These are phyloP conservation scores for Globisporangium paddicum DNA, from an alignment of 352 stramenopile species.

Conservation along the genomic window DNA sequence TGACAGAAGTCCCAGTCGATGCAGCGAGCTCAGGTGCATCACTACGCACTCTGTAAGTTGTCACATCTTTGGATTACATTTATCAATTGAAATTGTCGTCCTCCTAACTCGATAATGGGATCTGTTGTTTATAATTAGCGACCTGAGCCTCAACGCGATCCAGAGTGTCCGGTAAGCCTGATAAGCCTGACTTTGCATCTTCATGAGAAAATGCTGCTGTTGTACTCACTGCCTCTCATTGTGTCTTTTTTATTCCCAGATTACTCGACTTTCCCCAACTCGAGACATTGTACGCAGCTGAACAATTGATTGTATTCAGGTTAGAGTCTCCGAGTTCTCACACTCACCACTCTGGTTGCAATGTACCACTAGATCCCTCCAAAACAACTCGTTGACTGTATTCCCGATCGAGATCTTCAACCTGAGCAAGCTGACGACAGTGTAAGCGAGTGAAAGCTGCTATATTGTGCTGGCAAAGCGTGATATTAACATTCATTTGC, in stretches of 20 bases:
- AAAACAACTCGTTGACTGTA: constrained; percentile 17
- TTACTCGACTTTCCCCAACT: constrained; percentile 9
- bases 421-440: constrained; percentile 2
- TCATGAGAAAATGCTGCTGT: neutral
- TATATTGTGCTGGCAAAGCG: neutral
- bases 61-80: too few species aligned
- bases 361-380: constrained; percentile 7
- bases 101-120: neutral
- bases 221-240: too few species aligned
- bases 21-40: neutral
- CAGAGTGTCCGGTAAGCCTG: constrained; percentile 4
- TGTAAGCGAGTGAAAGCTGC: constrained; percentile 2
- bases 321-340: too few species aligned
- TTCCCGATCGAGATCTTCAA: constrained; percentile 17
- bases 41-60: constrained; percentile 8
- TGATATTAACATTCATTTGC: neutral
- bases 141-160: constrained; percentile 15
- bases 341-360: neutral
- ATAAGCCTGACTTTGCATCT: neutral
- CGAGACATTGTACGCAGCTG: constrained; percentile 12
- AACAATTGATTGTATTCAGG: too few species aligned
- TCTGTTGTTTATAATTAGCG: neutral
- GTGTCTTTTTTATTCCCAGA: neutral
- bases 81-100: neutral
- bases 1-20: neutral